Percentiles rank a stretch among this genome's conserved stretches.
Conservation (phyloP, 208 protist genomes). For the Trichomonas vaginalis region DNA sequence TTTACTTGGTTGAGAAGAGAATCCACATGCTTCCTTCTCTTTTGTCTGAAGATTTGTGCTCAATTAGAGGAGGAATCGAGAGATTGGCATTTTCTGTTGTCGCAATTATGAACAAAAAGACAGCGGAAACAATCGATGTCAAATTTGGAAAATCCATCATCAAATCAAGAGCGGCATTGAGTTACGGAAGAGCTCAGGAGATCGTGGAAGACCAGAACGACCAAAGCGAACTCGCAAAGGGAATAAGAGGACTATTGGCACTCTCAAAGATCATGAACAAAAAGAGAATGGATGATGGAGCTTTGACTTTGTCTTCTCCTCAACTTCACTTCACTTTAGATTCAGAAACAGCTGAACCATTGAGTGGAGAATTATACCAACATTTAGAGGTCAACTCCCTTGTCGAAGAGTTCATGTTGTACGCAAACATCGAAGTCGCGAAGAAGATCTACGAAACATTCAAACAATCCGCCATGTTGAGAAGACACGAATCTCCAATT, state of each 20-base stretch:
- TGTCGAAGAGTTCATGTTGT: slow-evolving; percentile 60
- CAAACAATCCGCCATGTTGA: slow-evolving; percentile 50
- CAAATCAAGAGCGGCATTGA: slow-evolving; percentile 36
- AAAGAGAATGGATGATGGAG: slow-evolving; percentile 35
- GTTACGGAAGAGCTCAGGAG: slow-evolving; percentile 42
- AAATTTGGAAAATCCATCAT: slow-evolving; percentile 52
- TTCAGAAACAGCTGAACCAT: slow-evolving; percentile 27
- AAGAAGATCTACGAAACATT: slow-evolving; percentile 44
- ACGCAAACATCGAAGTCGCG: slow-evolving; percentile 59
- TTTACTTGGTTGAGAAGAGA: slow-evolving; percentile 46
- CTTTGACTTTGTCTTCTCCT: slow-evolving; percentile 37
- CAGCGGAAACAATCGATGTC: slow-evolving; percentile 26
- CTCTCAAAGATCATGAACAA: slow-evolving; percentile 5
- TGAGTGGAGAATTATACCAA: slow-evolving; percentile 34
- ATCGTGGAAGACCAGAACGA: slow-evolving; percentile 29
- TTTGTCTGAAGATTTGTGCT: slow-evolving; percentile 66
- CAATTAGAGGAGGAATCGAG: slow-evolving; percentile 54
- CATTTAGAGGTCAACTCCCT: slow-evolving; percentile 38
- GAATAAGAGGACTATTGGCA: not conserved
- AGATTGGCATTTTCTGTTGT: slow-evolving; percentile 61
- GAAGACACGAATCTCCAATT: slow-evolving; percentile 54
- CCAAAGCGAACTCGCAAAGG: slow-evolving; percentile 28
- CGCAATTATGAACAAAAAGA: slow-evolving; percentile 45
- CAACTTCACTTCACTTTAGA: slow-evolving; percentile 34
- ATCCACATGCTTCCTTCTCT: slow-evolving; percentile 60